A percentile compares a stretch with the other conserved stretches of the same genome.
Evolutionary conservation across 2,329 filamentous ascomycete species (phyloP).

Genomic region (Fusarium falciforme): DNA sequence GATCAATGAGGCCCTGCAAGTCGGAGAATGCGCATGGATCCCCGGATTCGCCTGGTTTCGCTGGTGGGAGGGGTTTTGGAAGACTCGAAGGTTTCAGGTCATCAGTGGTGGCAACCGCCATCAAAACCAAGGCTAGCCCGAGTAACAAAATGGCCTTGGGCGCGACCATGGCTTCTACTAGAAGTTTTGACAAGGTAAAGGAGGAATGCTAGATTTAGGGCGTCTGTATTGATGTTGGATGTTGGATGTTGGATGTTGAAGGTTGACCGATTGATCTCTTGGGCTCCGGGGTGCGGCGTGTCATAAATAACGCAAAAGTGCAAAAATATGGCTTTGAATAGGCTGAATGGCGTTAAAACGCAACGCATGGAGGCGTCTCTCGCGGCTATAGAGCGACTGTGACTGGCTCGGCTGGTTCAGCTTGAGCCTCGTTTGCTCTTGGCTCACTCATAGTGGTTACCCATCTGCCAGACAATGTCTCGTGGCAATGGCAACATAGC

Average conservation of each 20-base stretch:
- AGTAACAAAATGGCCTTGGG: background rate
- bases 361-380: background rate
- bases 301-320: background rate
- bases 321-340: background rate
- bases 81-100: background rate
- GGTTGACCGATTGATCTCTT: background rate
- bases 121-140: background rate
- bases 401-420: background rate
- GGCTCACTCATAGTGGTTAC: background rate
- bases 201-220: background rate
- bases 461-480: no score
- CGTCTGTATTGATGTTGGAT: background rate
- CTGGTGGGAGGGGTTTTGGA: background rate
- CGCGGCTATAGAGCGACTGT: background rate
- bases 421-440: background rate
- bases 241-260: background rate
- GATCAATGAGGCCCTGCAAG: background rate
- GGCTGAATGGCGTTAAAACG: background rate
- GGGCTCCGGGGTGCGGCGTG: background rate
- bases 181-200: no score
- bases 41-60: background rate
- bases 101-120: background rate
- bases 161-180: background rate
- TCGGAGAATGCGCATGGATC: background rate
- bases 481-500: no score